Percentiles rank a stretch among this genome's conserved stretches.
These are phyloP conservation scores for Pythium insidiosum DNA, from an alignment of 352 stramenopile genomes.

Conservation along the genomic window DNA sequence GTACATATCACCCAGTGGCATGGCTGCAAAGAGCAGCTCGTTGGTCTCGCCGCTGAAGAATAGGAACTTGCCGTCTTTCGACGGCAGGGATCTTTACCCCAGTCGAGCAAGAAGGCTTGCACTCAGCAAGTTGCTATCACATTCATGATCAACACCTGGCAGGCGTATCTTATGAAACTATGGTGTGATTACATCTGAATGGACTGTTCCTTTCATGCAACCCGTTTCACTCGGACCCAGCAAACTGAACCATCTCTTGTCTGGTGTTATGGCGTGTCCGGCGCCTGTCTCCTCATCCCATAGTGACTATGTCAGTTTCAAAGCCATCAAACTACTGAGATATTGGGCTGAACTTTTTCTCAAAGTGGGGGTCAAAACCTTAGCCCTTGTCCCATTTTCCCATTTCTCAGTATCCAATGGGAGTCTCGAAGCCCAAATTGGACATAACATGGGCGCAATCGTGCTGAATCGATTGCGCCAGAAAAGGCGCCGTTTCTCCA, in stretches of 20 bases:
- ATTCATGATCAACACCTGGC: not conserved
- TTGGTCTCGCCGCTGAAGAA: not conserved
- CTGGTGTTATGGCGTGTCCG: not conserved
- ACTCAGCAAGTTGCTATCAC: constrained; percentile 1
- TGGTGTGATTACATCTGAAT: constrained; percentile 1
- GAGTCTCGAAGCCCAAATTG: too few relatives aligned
- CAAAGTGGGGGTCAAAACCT: too few relatives aligned
- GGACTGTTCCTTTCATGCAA: not conserved
- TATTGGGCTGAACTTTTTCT: not conserved
- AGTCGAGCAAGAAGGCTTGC: not conserved
- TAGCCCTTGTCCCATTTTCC: too few relatives aligned
- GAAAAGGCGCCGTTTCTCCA: too few relatives aligned
- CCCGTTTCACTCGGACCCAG: not conserved
- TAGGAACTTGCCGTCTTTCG: constrained; percentile 2
- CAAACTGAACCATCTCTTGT: not conserved
- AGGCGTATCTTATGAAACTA: constrained; percentile 1
- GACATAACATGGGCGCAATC: too few relatives aligned
- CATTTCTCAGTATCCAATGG: too few relatives aligned
- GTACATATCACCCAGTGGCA: constrained; percentile 2
- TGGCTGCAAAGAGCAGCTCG: too few relatives aligned
- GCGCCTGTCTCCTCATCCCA: constrained; percentile 4
- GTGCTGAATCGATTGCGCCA: too few relatives aligned
- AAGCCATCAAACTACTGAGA: not conserved
- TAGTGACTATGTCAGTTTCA: constrained; percentile 1
- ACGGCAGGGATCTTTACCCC: not conserved